phyloP scores from a whole-genome alignment of 2,329 filamentous ascomycete genomes.

The Lecanicillium sp. region DNA sequence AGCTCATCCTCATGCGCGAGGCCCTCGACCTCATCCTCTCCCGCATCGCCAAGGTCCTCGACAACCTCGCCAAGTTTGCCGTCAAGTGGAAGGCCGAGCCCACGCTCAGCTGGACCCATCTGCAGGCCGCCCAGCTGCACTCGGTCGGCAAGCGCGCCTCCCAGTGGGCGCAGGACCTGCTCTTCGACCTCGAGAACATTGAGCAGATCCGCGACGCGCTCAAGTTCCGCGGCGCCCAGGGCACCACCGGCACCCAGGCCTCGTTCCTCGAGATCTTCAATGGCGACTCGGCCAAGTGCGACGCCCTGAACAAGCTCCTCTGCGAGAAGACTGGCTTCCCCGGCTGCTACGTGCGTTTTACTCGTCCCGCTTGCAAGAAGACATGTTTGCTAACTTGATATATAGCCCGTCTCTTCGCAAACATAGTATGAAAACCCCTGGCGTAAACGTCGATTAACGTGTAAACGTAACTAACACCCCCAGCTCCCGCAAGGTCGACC shows the following conservation, averaged over 20 bases:
- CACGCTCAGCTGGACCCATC: constrained; percentile 71
- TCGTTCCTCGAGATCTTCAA: constrained; percentile 53
- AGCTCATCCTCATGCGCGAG: constrained; percentile 60
- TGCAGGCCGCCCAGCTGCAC: constrained; percentile 56
- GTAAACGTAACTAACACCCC: background rate
- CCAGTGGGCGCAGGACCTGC: constrained; percentile 61
- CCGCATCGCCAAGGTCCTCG: constrained; percentile 73
- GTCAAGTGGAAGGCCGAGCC: constrained; percentile 63
- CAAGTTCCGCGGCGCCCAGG: constrained; percentile 64
- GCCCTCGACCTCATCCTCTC: constrained; percentile 69
- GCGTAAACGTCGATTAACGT: background rate
- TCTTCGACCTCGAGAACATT: constrained; percentile 67
- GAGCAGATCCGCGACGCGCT: constrained; percentile 63
- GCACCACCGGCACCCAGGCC: constrained; percentile 72
- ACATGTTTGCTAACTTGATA: background rate
- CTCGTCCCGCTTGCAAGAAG: constrained; percentile 20
- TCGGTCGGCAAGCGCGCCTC: constrained; percentile 63
- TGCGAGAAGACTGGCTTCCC: constrained; percentile 52
- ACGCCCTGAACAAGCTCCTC: constrained; percentile 49
- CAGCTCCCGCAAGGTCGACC: constrained; percentile 70
- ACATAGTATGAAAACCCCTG: constrained; percentile 30
- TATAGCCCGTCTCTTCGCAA: constrained; percentile 55
- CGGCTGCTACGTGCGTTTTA: constrained; percentile 49
- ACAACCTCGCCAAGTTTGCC: constrained; percentile 68
- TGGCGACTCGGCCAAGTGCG: constrained; percentile 42